Evolutionary conservation across 257 asterid species (phyloP).

Genomic region (Ligustrum vulgare): DNA sequence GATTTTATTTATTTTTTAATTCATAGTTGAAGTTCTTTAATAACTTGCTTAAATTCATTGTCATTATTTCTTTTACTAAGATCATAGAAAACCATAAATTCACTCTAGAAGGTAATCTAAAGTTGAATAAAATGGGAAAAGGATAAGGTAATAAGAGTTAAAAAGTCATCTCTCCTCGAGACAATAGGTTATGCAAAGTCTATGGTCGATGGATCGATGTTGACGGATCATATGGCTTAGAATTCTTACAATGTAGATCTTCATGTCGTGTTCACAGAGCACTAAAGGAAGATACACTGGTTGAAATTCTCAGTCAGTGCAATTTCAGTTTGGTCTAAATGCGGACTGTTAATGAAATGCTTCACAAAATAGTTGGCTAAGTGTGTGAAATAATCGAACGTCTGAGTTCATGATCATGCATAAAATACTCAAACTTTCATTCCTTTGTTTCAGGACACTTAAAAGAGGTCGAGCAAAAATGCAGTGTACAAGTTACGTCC

Average conservation of each 20-base stretch:
- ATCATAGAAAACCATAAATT: background rate
- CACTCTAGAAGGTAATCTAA: background rate
- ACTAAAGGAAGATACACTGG: background rate
- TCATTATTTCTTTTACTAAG: background rate
- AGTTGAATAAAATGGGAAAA: background rate
- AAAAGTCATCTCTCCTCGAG: background rate
- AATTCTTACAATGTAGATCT: background rate
- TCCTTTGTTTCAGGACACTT: conserved; percentile 18
- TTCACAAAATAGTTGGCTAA: background rate
- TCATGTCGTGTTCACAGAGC: background rate
- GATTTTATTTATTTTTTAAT: too few species aligned
- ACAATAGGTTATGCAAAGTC: background rate
- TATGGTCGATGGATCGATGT: background rate
- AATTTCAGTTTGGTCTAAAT: background rate
- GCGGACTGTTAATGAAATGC: background rate
- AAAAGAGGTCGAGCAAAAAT: conserved; percentile 42
- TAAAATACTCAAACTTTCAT: conserved; percentile 6
- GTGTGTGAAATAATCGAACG: background rate
- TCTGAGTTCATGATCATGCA: conserved; percentile 2
- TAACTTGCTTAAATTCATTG: background rate
- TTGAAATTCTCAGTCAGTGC: background rate
- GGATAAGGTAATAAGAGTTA: background rate
- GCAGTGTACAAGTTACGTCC: conserved; percentile 50
- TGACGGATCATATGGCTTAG: background rate
- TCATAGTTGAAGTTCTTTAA: background rate